These are phyloP conservation scores for Rhodotorula taiwanensis DNA, from an alignment of 768 basidiomycete genomes.

Conservation along the genomic window DNA sequence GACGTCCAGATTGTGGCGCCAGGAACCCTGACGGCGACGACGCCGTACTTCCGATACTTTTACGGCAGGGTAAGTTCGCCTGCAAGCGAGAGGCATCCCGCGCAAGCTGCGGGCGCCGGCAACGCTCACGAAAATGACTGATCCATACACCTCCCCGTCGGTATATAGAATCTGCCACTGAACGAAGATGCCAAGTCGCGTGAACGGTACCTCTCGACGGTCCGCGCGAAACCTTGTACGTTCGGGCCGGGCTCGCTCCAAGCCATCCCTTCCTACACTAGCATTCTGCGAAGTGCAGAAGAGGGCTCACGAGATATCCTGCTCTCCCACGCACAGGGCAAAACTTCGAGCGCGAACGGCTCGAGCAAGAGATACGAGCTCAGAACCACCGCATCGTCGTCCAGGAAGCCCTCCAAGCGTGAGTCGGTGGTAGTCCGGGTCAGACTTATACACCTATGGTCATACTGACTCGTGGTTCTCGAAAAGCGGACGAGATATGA, in stretches of 20 bases:
- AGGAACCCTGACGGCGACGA: not conserved
- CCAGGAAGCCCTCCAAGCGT: slow-evolving; percentile 1
- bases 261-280: too few species aligned
- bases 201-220: slow-evolving; percentile 15
- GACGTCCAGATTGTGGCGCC: slow-evolving; percentile 4
- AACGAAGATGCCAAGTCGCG: slow-evolving; percentile 21
- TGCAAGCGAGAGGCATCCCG: too few species aligned
- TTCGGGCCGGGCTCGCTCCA: too few species aligned
- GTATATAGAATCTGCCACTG: slow-evolving; percentile 22
- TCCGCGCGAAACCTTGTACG: slow-evolving; percentile 23
- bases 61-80: slow-evolving; percentile 25
- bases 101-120: too few species aligned
- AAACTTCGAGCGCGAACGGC: slow-evolving; percentile 1
- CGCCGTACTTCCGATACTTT: slow-evolving; percentile 32
- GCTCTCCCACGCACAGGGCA: slow-evolving; percentile 26
- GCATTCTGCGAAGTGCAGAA: too few species aligned
- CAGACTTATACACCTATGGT: too few species aligned
- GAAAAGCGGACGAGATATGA: slow-evolving; percentile 13
- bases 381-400: slow-evolving; percentile 26
- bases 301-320: too few species aligned
- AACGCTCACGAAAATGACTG: not conserved
- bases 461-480: too few species aligned
- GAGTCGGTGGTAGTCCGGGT: too few species aligned
- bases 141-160: not conserved
- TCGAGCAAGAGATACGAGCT: slow-evolving; percentile 25